Evolutionary conservation across 495 filamentous ascomycete genomes (phyloP).

Genomic region (Astrothelium subdiscretum): DNA sequence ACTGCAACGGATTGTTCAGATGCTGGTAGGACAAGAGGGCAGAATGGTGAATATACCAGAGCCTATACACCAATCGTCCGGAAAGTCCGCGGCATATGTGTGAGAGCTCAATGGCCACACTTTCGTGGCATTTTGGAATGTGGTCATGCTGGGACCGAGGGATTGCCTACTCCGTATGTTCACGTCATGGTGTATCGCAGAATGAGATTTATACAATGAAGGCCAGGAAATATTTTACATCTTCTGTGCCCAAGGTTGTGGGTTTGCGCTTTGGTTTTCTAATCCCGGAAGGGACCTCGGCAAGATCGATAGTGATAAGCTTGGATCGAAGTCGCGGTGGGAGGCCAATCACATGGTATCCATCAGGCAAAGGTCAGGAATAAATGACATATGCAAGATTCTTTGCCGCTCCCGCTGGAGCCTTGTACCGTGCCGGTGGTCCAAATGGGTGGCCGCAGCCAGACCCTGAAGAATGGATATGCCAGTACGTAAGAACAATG

Average conservation of each 20-base stretch:
- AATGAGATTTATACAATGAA: no score
- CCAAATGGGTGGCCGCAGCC: not conserved
- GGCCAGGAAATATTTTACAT: not conserved
- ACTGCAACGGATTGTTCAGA: slow-evolving; percentile 35
- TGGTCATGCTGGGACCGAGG: not conserved
- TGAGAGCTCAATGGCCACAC: slow-evolving; percentile 44
- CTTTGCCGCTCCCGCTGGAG: no score
- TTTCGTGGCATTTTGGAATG: slow-evolving; percentile 47
- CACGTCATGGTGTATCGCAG: no score
- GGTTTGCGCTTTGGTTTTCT: no score
- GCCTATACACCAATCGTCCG: slow-evolving; percentile 60
- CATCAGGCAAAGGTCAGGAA: no score
- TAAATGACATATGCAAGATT: no score
- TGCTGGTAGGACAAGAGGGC: not conserved
- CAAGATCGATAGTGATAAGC: not conserved
- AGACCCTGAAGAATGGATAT: not conserved
- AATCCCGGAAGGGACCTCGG: no score
- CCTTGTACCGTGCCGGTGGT: not conserved
- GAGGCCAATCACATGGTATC: no score
- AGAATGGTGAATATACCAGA: slow-evolving; percentile 35
- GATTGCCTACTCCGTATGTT: no score
- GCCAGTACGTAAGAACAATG: not conserved
- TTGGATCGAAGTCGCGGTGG: no score
- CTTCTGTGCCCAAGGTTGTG: not conserved
- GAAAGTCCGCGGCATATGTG: slow-evolving; percentile 48